Evolutionary conservation across 2,329 filamentous ascomycete species (phyloP), one percentile per base, ranked within the genome.

Genomic region (Trichoderma atroviride): DNA sequence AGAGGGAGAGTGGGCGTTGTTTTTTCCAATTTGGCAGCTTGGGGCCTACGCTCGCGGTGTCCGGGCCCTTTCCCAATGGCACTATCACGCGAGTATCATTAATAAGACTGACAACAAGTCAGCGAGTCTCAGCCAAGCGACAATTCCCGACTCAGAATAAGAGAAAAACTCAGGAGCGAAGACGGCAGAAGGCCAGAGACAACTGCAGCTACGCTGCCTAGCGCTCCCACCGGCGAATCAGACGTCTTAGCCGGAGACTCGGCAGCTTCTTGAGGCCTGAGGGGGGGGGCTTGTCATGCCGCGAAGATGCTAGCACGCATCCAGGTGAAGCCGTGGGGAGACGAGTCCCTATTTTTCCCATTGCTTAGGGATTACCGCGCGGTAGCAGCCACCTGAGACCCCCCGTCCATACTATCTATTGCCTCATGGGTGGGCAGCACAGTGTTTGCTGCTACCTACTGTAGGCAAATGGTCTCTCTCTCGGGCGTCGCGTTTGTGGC

Each of bases 361-460:
- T n/a, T 66, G 63, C 64, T 67, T 58, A 67, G 64, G 55, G 64
- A 67, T 67, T 67, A 58, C 64, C 64, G 64, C 64, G 64, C 64
- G 64, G 64, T 67, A 67, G 55, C 37, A 59, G 64, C 53, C 53
- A 67, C 62, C 56, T 24, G 22, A 24, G n/a, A 35, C n/a, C 27
- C 47, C 47, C 47, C n/a, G 5, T 47, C 43, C 43, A 47, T 24
- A 16, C n/a, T 52, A 24, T 53, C n/a, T 53, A 24, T 24, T 53
- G 50, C 22, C 50, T 53, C 22, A 53, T 53, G 22, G 50, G 50
- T 53, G 50, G 22, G 22, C 27, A 27, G 24, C 52, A 55, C 52
- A 31, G 52, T 31, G 52, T 19, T 14, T 24, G 22, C 4, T 24
- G 5, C 22, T 16, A 27, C 27, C 27, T 27, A 27, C 27, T 27